phyloP scores from a whole-genome alignment of 1,139 yeast species.

The Taphrina populina region DNA sequence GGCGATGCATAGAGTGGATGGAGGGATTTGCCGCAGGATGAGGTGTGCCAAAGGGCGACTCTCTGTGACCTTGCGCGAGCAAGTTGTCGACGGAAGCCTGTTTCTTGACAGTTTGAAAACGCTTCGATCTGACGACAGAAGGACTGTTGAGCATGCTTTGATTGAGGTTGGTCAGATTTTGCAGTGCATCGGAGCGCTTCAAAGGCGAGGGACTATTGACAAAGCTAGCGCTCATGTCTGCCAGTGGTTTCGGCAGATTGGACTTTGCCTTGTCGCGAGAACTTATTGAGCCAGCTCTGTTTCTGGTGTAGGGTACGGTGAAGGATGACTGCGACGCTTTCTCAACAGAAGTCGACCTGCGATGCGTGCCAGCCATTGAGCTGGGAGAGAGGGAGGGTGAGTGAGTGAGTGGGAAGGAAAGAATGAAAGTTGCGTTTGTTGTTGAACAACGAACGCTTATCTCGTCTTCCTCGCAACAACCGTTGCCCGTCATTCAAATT shows the following conservation, averaged over 20 bases:
- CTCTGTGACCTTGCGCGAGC: constrained; percentile 34
- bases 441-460: too few relatives aligned
- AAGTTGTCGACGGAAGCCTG: constrained; percentile 40
- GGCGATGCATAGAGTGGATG: constrained; percentile 34
- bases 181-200: constrained; percentile 29
- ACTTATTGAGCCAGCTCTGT: constrained; percentile 17
- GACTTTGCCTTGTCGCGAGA: constrained; percentile 18
- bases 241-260: constrained; percentile 18
- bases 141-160: constrained; percentile 45
- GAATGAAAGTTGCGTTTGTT: too few relatives aligned
- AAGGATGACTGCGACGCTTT: constrained; percentile 17
- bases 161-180: constrained; percentile 44
- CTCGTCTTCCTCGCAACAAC: too few relatives aligned
- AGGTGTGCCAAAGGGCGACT: constrained; percentile 39
- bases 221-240: constrained; percentile 11
- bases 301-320: constrained; percentile 28
- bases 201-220: constrained; percentile 31
- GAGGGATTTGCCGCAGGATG: constrained; percentile 38
- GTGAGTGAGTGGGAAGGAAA: too few relatives aligned
- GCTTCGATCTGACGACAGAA: constrained; percentile 22
- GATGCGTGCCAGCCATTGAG: constrained; percentile 22
- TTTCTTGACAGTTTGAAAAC: constrained; percentile 37
- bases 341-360: constrained; percentile 18
- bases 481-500: too few relatives aligned
- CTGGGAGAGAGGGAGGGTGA: background rate